Evolutionary conservation across 148 eudicot genomes (phyloP), one percentile per base, ranked within the genome.

Genomic region (Rhododendron griersonianum): DNA sequence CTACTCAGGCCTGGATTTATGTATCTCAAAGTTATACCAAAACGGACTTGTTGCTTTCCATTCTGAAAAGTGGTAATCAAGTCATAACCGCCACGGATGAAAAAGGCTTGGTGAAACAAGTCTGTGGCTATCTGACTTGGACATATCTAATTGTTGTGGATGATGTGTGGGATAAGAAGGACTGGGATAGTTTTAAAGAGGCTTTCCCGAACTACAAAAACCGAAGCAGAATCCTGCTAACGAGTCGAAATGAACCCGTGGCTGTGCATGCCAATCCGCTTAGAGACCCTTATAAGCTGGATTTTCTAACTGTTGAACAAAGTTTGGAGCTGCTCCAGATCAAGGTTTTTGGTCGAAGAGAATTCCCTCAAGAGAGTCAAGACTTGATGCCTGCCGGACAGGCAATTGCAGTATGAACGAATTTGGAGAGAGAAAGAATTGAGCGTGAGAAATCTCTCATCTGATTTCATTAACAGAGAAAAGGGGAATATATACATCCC

Each of bases 161-260:
- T 57, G 91, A 89, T 69, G 84, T 89, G 47, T 89, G 91, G 91
- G 63, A 69, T 0, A 18, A 19, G 2, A 30, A 73, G 0, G 84
- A 84, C 23, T 87, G 89, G 91, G 89, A 89, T 79, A 87, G 74
- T 30, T 59, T 89, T 3, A 83, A 85, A 69, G 3, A 28, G 28
- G 86, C 84, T 53, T 89, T 89, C 47, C 84, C 89, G 0, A 30
- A 87, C 5, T 3, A 23, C 21, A 30, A 67, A 0, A 87, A 61
- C 10, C 63, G 86, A 11, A 90, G 89, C 45, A 88, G 92, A 79
- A 87, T 90, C 14, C 1, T 90, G 19, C 30, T 90, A 18, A 90
- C 92, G 2, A 87, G 80, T 16, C 88, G 89, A 21, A 39, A 18
- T 19, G 7, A 51, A 2, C 35, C 48, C 0, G 87, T 91, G 25